A percentile compares a stretch with the other conserved stretches of the same genome.
Conservation (phyloP, 225 moss, liverwort and hornwort genomes). For the Antitrichia curtipendula region DNA sequence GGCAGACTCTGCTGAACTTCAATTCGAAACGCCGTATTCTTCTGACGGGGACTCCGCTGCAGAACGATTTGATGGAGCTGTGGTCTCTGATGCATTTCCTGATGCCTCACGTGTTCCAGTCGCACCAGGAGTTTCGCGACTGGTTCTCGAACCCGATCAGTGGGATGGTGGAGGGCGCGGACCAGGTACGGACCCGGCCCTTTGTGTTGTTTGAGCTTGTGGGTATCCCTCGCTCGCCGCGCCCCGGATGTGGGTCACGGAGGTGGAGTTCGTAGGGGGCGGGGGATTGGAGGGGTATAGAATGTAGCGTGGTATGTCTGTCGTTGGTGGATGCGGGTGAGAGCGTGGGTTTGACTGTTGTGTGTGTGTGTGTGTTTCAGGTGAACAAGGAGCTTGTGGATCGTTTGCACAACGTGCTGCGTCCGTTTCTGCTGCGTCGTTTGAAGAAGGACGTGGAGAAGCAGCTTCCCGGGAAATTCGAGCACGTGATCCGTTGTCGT, state of each 20-base stretch:
- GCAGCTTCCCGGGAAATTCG: conserved; percentile 95
- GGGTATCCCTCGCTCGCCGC: neutral
- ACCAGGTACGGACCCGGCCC: conserved; percentile 22
- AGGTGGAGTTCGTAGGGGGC: too few species aligned
- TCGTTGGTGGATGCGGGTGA: neutral
- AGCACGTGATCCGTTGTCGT: conserved; percentile 86
- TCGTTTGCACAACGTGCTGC: conserved; percentile 90
- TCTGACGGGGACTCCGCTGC: conserved; percentile 89
- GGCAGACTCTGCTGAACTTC: conserved; percentile 96
- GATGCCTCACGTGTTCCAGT: conserved; percentile 98
- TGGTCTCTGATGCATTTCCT: conserved; percentile 99
- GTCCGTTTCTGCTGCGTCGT: conserved; percentile 85
- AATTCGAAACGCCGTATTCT: conserved; percentile 93
- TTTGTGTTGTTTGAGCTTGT: neutral
- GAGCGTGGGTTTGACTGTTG: neutral
- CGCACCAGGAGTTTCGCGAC: conserved; percentile 95
- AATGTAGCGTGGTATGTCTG: neutral
- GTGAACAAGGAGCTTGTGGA: conserved; percentile 97
- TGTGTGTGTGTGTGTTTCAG: neutral
- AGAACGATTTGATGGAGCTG: conserved; percentile 99
- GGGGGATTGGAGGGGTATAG: neutral
- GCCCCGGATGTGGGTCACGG: neutral
- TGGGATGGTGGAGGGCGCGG: conserved; percentile 97
- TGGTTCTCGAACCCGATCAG: conserved; percentile 99
- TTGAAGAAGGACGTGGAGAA: conserved; percentile 99